phyloP scores from a whole-genome alignment of 108 stramenopile species.

The Chaetoceros muelleri region DNA sequence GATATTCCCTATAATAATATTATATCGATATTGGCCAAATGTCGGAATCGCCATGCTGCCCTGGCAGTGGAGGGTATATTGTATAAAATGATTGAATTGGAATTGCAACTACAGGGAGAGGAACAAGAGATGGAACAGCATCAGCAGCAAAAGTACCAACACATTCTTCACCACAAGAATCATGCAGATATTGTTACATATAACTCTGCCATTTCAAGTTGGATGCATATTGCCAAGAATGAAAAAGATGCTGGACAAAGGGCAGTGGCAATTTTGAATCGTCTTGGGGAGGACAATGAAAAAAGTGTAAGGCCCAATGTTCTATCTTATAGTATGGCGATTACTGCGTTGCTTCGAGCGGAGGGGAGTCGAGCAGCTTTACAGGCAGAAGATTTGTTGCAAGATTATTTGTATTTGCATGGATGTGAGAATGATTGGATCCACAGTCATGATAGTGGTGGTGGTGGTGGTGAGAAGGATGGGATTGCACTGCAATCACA shows the following conservation, averaged over 20 bases:
- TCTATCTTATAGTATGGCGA: background rate
- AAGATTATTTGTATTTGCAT: background rate
- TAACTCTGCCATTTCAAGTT: background rate
- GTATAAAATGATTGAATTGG: background rate
- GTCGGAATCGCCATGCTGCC: background rate
- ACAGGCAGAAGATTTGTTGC: background rate
- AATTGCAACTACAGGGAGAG: background rate
- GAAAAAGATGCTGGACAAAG: background rate
- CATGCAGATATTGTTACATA: background rate
- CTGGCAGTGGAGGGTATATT: background rate
- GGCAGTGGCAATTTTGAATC: background rate
- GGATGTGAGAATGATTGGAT: background rate
- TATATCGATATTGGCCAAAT: background rate
- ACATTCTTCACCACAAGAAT: background rate
- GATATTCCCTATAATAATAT: background rate
- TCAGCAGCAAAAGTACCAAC: background rate
- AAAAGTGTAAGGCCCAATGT: background rate
- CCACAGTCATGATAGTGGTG: background rate
- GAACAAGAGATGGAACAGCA: background rate
- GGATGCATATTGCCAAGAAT: background rate
- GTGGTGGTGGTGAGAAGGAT: too few relatives aligned
- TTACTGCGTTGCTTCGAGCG: background rate
- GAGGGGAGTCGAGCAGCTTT: background rate
- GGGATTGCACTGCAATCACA: too few relatives aligned
- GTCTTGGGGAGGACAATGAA: background rate